Conservation (phyloP, 139 green algal species). For the Coelastrella sp. region DNA sequence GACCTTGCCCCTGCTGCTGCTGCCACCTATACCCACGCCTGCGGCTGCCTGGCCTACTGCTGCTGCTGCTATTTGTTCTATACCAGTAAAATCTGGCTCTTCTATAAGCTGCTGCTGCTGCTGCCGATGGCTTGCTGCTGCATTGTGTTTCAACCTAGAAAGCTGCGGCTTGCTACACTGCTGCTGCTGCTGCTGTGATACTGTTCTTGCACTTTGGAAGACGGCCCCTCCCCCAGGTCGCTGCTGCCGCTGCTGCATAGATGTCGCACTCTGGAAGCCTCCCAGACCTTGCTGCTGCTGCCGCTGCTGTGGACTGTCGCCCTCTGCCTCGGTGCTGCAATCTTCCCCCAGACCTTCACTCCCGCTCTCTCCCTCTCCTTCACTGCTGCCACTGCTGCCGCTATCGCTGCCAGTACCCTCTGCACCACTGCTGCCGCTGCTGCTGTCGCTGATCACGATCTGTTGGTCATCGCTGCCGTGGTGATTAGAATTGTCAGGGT, state of each 20-base stretch:
- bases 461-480: neutral
- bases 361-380: neutral
- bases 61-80: neutral
- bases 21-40: neutral
- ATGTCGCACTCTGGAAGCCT: neutral
- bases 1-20: neutral
- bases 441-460: neutral
- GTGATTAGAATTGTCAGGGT: neutral
- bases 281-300: neutral
- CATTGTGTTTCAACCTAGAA: too few species aligned
- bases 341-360: neutral
- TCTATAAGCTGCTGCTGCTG: conserved; percentile 11
- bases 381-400: conserved; percentile 17
- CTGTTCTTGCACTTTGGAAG: neutral
- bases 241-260: conserved; percentile 5
- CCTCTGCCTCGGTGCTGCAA: neutral
- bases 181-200: neutral
- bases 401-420: neutral
- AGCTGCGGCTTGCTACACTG: too few species aligned
- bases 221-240: neutral
- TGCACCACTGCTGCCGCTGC: neutral
- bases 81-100: neutral
- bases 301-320: conserved; percentile 1
- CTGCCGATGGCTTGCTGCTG: too few species aligned
- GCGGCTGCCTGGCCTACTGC: neutral